Conservation (phyloP, 768 basidiomycete genomes). For the Fomitopsis serialis region DNA sequence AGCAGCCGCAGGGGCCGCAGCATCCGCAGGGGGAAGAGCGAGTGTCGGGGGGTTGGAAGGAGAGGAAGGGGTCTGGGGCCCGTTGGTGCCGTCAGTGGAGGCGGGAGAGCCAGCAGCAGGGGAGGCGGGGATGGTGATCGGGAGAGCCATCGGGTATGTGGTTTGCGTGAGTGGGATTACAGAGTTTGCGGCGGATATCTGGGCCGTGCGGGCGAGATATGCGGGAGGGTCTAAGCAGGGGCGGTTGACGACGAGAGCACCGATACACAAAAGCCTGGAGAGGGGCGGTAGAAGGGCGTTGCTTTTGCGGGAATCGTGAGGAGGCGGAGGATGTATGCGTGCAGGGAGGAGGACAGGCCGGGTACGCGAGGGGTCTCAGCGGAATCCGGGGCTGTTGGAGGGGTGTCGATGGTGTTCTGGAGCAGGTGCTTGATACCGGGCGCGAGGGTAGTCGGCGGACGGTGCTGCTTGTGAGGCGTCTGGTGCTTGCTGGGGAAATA, state of each 20-base stretch:
- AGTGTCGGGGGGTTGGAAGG: slow-evolving; percentile 33
- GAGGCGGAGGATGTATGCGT: slow-evolving; percentile 2
- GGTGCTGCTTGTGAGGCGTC: slow-evolving; percentile 29
- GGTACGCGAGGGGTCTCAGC: slow-evolving; percentile 45
- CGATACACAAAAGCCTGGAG: slow-evolving; percentile 10
- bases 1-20: slow-evolving; percentile 11
- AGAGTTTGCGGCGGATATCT: slow-evolving; percentile 8
- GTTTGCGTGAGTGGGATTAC: slow-evolving; percentile 1
- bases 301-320: slow-evolving; percentile 19
- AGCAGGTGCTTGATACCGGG: slow-evolving; percentile 7
- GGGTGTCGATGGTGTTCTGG: slow-evolving; percentile 19
- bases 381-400: slow-evolving; percentile 45
- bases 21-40: slow-evolving; percentile 28
- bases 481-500: slow-evolving; percentile 12
- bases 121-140: slow-evolving; percentile 34
- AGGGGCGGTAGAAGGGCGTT: slow-evolving; percentile 9
- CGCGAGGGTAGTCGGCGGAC: slow-evolving; percentile 39
- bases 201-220: slow-evolving; percentile 16
- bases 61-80: slow-evolving; percentile 45
- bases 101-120: slow-evolving; percentile 34
- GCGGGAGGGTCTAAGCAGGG: slow-evolving; percentile 12
- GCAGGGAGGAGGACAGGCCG: slow-evolving; percentile 14
- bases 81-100: slow-evolving; percentile 38
- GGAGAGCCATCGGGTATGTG: slow-evolving; percentile 29
- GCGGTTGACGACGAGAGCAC: slow-evolving; percentile 8